Evolutionary conservation across 2,329 filamentous ascomycete species (phyloP).

Genomic region (Aspergillus thermomutatus): DNA sequence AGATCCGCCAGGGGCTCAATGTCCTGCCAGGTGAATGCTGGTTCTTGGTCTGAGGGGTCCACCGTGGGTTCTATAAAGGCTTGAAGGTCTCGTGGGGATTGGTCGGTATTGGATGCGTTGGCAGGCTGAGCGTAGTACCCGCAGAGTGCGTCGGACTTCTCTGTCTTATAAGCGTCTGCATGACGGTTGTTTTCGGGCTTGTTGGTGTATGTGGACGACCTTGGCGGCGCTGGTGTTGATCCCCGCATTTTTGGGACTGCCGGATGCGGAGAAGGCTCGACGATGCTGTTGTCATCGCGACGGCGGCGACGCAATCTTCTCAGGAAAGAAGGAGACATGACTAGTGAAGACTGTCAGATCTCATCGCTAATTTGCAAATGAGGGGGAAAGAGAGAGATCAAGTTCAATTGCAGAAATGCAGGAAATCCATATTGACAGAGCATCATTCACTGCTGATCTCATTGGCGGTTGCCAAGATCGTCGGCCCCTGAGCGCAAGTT

Average conservation of each 20-base stretch:
- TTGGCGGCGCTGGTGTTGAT: not conserved
- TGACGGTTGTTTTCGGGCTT: not conserved
- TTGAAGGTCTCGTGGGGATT: not conserved
- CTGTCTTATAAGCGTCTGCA: not conserved
- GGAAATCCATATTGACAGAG: not conserved
- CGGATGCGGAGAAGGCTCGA: not conserved
- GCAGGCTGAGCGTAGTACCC: not conserved
- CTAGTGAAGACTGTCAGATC: not conserved
- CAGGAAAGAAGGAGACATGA: not conserved
- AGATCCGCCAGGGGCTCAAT: constrained; percentile 2
- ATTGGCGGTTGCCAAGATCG: not conserved
- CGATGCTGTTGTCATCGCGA: not conserved
- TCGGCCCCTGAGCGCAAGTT: not conserved
- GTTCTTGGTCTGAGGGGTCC: constrained; percentile 5
- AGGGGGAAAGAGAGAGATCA: not conserved
- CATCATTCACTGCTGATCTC: not conserved
- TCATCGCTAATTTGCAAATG: not conserved
- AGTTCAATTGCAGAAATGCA: not conserved
- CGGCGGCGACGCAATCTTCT: not conserved
- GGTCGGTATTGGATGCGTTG: not conserved
- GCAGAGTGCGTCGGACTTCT: not conserved
- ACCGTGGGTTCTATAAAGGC: not conserved
- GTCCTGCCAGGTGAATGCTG: constrained; percentile 5
- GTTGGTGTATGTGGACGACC: not conserved
- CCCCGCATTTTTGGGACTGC: not conserved